phyloP scores from a whole-genome alignment of 495 filamentous ascomycete species.

The Pyronema omphalodes region DNA sequence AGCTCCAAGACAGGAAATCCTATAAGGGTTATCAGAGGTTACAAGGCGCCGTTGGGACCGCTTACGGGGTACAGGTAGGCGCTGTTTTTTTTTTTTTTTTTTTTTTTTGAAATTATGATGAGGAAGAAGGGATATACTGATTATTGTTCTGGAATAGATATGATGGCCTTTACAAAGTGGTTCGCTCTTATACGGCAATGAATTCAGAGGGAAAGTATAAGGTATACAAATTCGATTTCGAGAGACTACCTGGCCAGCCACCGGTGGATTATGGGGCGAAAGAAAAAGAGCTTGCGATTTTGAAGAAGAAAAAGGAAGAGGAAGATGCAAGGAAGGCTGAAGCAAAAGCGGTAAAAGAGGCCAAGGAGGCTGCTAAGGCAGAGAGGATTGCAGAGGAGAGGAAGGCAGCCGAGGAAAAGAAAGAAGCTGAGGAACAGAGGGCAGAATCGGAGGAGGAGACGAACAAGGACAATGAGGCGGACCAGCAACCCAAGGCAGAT shows the following conservation, averaged over 20 bases:
- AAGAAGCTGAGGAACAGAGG: no score
- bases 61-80: constrained; percentile 16
- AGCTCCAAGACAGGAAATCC: constrained; percentile 18
- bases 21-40: constrained; percentile 23
- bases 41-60: constrained; percentile 21
- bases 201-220: constrained; percentile 16
- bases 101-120: background rate
- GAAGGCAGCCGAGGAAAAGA: no score
- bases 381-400: no score
- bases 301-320: background rate
- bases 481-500: background rate
- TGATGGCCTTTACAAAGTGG: constrained; percentile 22
- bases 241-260: constrained; percentile 20
- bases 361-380: no score
- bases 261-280: constrained; percentile 10
- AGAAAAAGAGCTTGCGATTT: background rate
- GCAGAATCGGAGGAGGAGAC: background rate
- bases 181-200: constrained; percentile 22
- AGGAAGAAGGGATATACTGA: background rate
- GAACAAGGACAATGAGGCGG: background rate
- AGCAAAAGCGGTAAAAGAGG: background rate
- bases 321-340: background rate
- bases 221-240: constrained; percentile 24
- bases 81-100: background rate
- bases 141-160: constrained; percentile 8